These are phyloP conservation scores for Gracilariopsis chorda DNA, from an alignment of 23 red algal genomes.

Conservation along the genomic window DNA sequence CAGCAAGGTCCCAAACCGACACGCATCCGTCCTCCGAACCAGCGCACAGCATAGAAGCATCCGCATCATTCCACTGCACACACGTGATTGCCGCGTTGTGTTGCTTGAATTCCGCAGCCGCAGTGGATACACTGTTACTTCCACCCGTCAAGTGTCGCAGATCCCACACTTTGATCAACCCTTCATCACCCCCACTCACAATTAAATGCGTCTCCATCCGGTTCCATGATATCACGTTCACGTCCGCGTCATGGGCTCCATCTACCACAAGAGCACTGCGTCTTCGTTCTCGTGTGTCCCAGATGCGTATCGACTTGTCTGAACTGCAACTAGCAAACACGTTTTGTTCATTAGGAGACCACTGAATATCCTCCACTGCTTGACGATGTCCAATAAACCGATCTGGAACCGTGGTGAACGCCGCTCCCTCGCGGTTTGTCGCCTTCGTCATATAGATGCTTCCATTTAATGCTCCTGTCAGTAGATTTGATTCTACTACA, in stretches of 20 bases:
- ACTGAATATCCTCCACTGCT: slow-evolving; percentile 86
- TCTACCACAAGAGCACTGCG: slow-evolving; percentile 40
- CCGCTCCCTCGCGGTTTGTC: background rate
- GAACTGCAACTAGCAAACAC: slow-evolving; percentile 87
- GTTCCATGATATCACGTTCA: slow-evolving; percentile 97
- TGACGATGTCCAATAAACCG: slow-evolving; percentile 43
- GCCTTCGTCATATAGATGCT: slow-evolving; percentile 54
- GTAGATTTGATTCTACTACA: slow-evolving; percentile 29
- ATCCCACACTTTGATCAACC: slow-evolving; percentile 83
- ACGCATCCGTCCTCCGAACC: slow-evolving; percentile 71
- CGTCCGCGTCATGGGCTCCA: slow-evolving; percentile 76
- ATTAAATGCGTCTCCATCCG: slow-evolving; percentile 73
- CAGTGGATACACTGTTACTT: background rate
- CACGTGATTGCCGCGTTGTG: slow-evolving; percentile 80
- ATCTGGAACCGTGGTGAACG: slow-evolving; percentile 12
- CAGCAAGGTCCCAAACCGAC: slow-evolving; percentile 93
- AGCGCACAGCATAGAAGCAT: slow-evolving; percentile 74
- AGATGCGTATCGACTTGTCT: slow-evolving; percentile 87
- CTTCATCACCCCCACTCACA: slow-evolving; percentile 86
- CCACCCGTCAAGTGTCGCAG: slow-evolving; percentile 48
- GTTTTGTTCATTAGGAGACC: slow-evolving; percentile 81
- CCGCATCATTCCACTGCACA: slow-evolving; percentile 82
- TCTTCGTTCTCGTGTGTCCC: slow-evolving; percentile 68
- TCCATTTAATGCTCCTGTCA: slow-evolving; percentile 63
- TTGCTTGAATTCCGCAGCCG: slow-evolving; percentile 76